Base-by-base conservation (phyloP, 2,329 filamentous ascomycete species). In the Teratosphaeria zuluensis region DNA sequence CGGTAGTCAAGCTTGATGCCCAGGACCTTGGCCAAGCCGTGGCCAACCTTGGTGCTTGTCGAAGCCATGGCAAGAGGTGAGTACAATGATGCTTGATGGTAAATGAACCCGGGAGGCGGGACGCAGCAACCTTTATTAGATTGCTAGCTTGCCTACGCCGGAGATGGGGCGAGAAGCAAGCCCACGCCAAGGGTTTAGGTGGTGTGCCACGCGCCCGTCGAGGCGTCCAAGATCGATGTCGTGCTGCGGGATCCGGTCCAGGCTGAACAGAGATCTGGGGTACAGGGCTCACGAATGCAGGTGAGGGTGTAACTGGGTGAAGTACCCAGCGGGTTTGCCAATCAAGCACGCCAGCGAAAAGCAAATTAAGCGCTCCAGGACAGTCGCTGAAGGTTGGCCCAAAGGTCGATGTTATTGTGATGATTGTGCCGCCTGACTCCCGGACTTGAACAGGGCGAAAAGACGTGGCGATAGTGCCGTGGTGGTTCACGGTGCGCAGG, bases 1-100 rank as follows among this genome's bases (percentile, higher is more conserved):
- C 83, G 79, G 61, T 87, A 83, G 61, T 89, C 78, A 33, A 95
- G 77, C 73, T 94, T 89, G 79, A 96, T 95, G 59, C 89, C 87
- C 38, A 96, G 80, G 61, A 79, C 80, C 73, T 90, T 94, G 70
- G 91, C 92, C 72, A 95, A 73, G 66, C 79, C 77, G 69, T 87
- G 87, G 74, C 90, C 88, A 64, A 88, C 65, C 72, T 87, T 86
- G 65, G 80, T 81, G 32, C 69, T 65, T 35, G 70, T 66, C 35
- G 70, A 66, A 59, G 67, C 59, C 70, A 72, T 73, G 55, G 7
- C 51, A 21, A 21, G 21, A 7, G 16, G n/a, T 5, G 52, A 54
- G 24, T n/a, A 7, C 9, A 53, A 21, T 16, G 19, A 28, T 35
- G 32, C 28, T 19, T 31, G 52, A 48, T 19, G 6, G 42, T 2